Conservation (phyloP, 1,284 basidiomycete genomes). For the Calocybe gambosa region DNA sequence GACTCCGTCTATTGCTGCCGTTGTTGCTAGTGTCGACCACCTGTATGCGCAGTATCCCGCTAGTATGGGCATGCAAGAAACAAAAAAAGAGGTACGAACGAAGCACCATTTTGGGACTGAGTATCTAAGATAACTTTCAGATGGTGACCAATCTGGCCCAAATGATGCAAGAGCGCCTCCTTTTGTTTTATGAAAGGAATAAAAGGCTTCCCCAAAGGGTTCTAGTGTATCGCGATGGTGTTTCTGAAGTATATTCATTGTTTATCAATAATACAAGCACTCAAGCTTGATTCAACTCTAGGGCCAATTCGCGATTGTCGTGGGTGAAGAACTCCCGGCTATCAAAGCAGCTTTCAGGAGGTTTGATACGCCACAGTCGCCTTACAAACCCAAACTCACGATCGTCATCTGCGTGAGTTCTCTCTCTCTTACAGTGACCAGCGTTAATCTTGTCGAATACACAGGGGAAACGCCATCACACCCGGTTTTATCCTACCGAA, state of each 20-base stretch:
- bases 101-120: not conserved
- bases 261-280: not conserved
- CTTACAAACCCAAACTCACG: conserved; percentile 63
- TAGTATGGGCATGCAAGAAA: conserved; percentile 65
- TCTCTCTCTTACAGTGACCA: not conserved
- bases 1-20: conserved; percentile 73
- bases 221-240: conserved; percentile 73
- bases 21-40: conserved; percentile 65
- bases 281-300: conserved; percentile 23
- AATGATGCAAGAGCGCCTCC: conserved; percentile 68
- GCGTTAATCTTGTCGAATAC: not conserved
- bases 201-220: conserved; percentile 52
- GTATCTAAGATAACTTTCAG: conserved; percentile 26
- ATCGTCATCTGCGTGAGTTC: conserved; percentile 60
- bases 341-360: conserved; percentile 56
- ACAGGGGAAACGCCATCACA: conserved; percentile 73
- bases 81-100: conserved; percentile 62
- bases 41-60: conserved; percentile 67
- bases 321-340: conserved; percentile 56
- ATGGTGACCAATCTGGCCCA: conserved; percentile 62
- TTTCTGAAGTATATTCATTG: conserved; percentile 52
- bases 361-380: conserved; percentile 38
- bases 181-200: conserved; percentile 43
- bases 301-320: conserved; percentile 70
- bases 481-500: conserved; percentile 72